Evolutionary conservation across 495 filamentous ascomycete genomes (phyloP).

Genomic region (Mycothermus thermophilus): DNA sequence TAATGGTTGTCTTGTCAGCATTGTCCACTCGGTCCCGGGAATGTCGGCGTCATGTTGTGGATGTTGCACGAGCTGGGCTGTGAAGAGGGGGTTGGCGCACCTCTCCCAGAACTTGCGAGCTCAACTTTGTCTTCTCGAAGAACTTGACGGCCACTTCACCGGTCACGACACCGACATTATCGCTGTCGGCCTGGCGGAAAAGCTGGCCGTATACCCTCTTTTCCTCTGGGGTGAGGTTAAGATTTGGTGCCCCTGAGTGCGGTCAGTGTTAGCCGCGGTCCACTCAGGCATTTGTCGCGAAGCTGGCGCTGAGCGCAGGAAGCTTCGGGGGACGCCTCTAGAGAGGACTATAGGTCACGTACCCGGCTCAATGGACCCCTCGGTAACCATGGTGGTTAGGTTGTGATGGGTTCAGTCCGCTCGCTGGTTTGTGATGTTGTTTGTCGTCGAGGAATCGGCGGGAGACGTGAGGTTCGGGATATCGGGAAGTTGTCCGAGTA

Average conservation of each 20-base stretch:
- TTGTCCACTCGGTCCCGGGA: background rate
- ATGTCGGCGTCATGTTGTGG: background rate
- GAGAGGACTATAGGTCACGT: no score
- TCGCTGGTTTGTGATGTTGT: no score
- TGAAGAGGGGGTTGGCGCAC: no score
- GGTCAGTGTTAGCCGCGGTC: no score
- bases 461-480: background rate
- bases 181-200: constrained; percentile 78
- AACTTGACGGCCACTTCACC: constrained; percentile 94
- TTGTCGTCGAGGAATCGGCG: background rate
- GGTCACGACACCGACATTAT: constrained; percentile 83
- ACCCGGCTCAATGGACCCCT: constrained; percentile 18
- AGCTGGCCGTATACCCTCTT: constrained; percentile 86
- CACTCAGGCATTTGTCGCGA: no score
- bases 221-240: constrained; percentile 84
- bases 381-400: constrained; percentile 22
- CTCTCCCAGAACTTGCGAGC: constrained; percentile 76
- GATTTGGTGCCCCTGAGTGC: constrained; percentile 44
- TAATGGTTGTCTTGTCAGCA: constrained; percentile 3
- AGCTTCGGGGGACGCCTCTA: no score
- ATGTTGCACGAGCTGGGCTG: no score
- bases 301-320: no score
- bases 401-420: no score
- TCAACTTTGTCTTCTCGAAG: constrained; percentile 88
- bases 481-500: no score